Percentiles rank a stretch among this genome's conserved stretches.
These are phyloP conservation scores for Suillus brevipes DNA, from an alignment of 768 basidiomycete species.

Conservation along the genomic window DNA sequence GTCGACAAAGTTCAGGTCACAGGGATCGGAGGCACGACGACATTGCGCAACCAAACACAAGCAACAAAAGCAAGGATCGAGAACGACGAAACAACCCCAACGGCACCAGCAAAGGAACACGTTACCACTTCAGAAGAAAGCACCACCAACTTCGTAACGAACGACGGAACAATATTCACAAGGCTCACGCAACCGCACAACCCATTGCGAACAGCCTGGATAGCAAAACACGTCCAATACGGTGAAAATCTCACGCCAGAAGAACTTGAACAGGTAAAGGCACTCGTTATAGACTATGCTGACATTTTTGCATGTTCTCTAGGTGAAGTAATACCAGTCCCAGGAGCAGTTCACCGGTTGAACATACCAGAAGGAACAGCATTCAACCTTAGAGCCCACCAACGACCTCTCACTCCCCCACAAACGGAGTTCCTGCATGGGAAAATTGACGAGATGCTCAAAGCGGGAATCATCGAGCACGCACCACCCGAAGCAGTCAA, in stretches of 20 bases:
- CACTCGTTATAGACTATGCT: slow-evolving; percentile 30
- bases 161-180: background rate
- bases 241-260: slow-evolving; percentile 22
- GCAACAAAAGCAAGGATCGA: background rate
- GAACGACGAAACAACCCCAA: too few species aligned
- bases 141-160: background rate
- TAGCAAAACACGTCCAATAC: too few species aligned
- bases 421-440: slow-evolving; percentile 4
- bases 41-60: background rate
- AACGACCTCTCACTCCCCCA: slow-evolving; percentile 5
- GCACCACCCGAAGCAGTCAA: slow-evolving; percentile 15
- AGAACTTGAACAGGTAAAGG: slow-evolving; percentile 23
- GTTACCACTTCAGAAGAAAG: background rate
- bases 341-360: background rate
- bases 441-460: slow-evolving; percentile 3
- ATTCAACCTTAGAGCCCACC: background rate
- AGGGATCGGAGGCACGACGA: too few species aligned
- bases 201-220: slow-evolving; percentile 16
- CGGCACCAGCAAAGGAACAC: background rate
- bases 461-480: slow-evolving; percentile 2
- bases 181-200: background rate
- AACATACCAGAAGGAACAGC: background rate
- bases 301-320: slow-evolving; percentile 43
- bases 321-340: too few species aligned
- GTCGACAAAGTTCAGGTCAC: too few species aligned